A percentile compares a stretch with the other conserved stretches of the same genome.
Conservation (phyloP, 345 rosid genomes). For the Salix udensis region DNA sequence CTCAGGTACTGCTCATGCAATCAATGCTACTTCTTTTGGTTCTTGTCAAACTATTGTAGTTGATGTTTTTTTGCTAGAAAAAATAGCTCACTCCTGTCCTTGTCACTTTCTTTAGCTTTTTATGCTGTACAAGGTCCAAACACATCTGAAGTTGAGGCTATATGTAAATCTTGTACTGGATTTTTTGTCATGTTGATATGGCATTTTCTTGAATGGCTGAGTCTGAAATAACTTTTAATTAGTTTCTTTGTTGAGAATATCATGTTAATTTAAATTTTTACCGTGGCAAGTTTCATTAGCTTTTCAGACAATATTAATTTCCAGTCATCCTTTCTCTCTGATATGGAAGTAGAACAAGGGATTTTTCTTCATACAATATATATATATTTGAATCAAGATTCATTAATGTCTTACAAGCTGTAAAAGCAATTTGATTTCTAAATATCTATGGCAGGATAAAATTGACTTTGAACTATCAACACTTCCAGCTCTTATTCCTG, state of each 20-base stretch:
- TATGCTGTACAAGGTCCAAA: neutral
- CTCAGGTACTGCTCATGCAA: conserved; percentile 56
- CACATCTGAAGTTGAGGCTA: neutral
- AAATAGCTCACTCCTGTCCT: neutral
- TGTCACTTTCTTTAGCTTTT: neutral
- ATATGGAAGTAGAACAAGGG: neutral
- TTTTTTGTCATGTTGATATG: neutral
- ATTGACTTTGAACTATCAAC: conserved; percentile 86
- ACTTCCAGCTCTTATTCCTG: conserved; percentile 90
- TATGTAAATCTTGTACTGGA: neutral
- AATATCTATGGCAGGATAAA: conserved; percentile 62
- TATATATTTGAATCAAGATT: neutral
- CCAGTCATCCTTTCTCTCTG: neutral
- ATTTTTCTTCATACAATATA: neutral
- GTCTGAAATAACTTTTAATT: neutral
- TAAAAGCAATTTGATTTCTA: conserved; percentile 13
- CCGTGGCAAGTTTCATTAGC: neutral
- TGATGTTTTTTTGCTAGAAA: neutral
- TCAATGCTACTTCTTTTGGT: neutral
- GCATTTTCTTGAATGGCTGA: neutral
- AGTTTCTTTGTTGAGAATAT: neutral
- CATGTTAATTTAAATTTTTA: neutral
- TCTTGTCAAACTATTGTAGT: neutral
- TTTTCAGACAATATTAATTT: neutral
- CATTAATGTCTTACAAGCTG: neutral